phyloP scores from a whole-genome alignment of 2,329 filamentous ascomycete genomes.

The Colletotrichum eremochloae region DNA sequence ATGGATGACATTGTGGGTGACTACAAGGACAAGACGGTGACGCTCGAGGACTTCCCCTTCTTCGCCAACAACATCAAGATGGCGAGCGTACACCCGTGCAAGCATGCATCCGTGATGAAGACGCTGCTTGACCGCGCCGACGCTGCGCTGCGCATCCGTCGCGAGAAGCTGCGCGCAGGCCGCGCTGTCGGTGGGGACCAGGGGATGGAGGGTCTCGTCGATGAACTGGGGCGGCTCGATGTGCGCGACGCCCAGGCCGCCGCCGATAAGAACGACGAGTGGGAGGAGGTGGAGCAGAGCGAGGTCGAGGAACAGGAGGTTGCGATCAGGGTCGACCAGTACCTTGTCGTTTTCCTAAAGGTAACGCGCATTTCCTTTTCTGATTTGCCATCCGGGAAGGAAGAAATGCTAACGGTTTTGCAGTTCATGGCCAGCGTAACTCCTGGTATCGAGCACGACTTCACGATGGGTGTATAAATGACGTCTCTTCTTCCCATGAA shows the following conservation, averaged over 20 bases:
- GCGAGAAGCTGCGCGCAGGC: conserved; percentile 81
- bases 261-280: conserved; percentile 67
- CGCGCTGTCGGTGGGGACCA: conserved; percentile 62
- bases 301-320: conserved; percentile 78
- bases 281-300: conserved; percentile 73
- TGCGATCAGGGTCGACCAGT: conserved; percentile 89
- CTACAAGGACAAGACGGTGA: conserved; percentile 99
- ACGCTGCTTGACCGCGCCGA: conserved; percentile 95
- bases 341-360: conserved; percentile 89
- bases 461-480: conserved; percentile 89
- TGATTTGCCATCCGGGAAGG: background rate
- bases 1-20: conserved; percentile 97
- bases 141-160: conserved; percentile 87
- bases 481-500: background rate
- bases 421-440: conserved; percentile 89
- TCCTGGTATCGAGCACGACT: conserved; percentile 97
- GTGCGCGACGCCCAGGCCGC: conserved; percentile 65
- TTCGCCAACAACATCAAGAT: conserved; percentile 94
- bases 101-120: conserved; percentile 98
- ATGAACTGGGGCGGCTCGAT: conserved; percentile 79
- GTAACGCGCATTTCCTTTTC: conserved; percentile 58
- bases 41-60: conserved; percentile 96
- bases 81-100: conserved; percentile 96
- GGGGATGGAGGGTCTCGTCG: conserved; percentile 88
- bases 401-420: conserved; percentile 45